These are phyloP conservation scores for Syzygium aqueum DNA, from an alignment of 345 rosid genomes.

Conservation along the genomic window DNA sequence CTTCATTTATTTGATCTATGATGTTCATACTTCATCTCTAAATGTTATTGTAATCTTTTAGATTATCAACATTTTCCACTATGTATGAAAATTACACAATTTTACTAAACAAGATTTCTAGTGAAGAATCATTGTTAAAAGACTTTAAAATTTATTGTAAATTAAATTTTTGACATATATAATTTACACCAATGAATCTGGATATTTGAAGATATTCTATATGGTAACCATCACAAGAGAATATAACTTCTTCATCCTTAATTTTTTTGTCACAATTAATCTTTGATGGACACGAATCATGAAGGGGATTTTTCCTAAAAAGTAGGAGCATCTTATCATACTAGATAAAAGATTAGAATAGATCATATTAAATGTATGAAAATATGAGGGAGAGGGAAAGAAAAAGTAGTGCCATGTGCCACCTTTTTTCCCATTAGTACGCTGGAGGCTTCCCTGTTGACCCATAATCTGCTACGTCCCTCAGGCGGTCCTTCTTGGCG, in stretches of 20 bases:
- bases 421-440: neutral
- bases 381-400: neutral
- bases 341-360: neutral
- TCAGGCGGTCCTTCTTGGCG: neutral
- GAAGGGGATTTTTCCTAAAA: no score
- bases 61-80: neutral
- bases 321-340: fast-evolving
- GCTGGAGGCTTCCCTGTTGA: fast-evolving
- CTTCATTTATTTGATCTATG: neutral
- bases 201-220: no score
- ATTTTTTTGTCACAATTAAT: neutral
- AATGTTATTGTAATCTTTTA: neutral
- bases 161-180: no score
- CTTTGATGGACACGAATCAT: neutral
- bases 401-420: neutral
- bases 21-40: neutral
- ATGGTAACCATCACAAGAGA: no score
- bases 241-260: neutral
- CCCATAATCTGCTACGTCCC: neutral
- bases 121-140: no score
- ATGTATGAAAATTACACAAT: no score
- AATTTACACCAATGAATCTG: no score
- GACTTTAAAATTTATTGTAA: no score
- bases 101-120: no score
- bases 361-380: no score